Evolutionary conservation across 257 asterid species (phyloP), one percentile per base, ranked within the genome.

Genomic region (Sherardia arvensis): DNA sequence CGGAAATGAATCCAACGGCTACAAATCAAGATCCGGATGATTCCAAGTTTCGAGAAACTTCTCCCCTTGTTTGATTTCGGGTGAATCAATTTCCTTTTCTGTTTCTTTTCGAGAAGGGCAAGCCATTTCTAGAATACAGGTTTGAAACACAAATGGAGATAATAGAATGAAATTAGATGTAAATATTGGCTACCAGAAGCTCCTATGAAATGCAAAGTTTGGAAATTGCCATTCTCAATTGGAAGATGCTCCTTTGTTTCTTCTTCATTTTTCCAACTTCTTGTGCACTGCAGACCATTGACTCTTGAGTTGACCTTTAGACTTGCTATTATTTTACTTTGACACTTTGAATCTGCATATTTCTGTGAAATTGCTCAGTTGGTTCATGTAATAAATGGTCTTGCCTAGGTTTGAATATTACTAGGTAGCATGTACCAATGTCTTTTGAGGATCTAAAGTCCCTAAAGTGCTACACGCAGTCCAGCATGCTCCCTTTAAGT

Each of bases 1-100:
- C 72, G 11, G 36, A 58, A 20, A 67, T 61, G 67, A 70, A 73
- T 72, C 78, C 67, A 25, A 78, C 68, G 54, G 48, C 67, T 30
- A 8, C 77, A 47, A 61, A 66, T 21, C 74, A 73, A 59, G 76
- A 70, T 47, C 29, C 68, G 38, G 51, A 74, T 28, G 32, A 65
- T 45, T 54, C 72, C 66, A 71, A 53, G 21, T 65, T 49, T 5
- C 43, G 18, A 1, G 34, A 60, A 55, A 62, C 67, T 23, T 32
- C 72, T 60, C 71, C 59, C 30, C 59, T 53, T 45, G 73, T 58
- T 54, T 69, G 70, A 22, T 29, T 67, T 55, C 3, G 1, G 40
- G 56, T 5, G 20, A 43, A 62, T 23, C 18, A 62, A n/a, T 48
- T 25, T 18, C 28, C 7, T 9, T 11, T 38, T 38, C 11, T 38